phyloP scores from a whole-genome alignment of 192 early-diverging fungal genomes.

The Lobosporangium transversale region DNA sequence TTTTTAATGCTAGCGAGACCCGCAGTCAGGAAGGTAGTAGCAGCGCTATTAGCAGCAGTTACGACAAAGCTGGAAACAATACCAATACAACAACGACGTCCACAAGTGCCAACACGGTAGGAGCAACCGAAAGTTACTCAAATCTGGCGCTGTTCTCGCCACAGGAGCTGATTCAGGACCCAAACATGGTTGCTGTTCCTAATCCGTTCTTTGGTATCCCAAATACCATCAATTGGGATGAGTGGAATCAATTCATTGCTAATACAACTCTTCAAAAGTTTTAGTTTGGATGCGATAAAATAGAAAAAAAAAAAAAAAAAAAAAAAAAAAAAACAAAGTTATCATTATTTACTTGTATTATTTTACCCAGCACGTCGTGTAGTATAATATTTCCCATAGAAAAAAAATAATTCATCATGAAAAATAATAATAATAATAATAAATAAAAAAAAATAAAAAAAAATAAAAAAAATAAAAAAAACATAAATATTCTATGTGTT shows the following conservation, averaged over 20 bases:
- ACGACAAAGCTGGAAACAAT: no score
- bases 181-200: slow-evolving; percentile 28
- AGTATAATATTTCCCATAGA: no score
- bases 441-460: no score
- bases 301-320: no score
- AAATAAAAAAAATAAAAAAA: no score
- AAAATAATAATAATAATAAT: no score
- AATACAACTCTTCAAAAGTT: slow-evolving; percentile 37
- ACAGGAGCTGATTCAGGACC: slow-evolving; percentile 27
- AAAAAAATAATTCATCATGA: neutral
- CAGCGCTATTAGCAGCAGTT: slow-evolving; percentile 12
- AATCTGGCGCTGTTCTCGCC: slow-evolving; percentile 29
- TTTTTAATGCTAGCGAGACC: no score
- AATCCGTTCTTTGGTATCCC: slow-evolving; percentile 53
- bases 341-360: neutral
- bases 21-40: no score
- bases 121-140: slow-evolving; percentile 17
- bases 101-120: no score
- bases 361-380: no score
- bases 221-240: slow-evolving; percentile 51
- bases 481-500: neutral
- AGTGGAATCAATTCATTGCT: slow-evolving; percentile 53
- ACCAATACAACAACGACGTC: no score
- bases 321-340: neutral
- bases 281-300: neutral